phyloP scores from a whole-genome alignment of 176 grass and related monocot genomes.

The Raddia distichophylla region DNA sequence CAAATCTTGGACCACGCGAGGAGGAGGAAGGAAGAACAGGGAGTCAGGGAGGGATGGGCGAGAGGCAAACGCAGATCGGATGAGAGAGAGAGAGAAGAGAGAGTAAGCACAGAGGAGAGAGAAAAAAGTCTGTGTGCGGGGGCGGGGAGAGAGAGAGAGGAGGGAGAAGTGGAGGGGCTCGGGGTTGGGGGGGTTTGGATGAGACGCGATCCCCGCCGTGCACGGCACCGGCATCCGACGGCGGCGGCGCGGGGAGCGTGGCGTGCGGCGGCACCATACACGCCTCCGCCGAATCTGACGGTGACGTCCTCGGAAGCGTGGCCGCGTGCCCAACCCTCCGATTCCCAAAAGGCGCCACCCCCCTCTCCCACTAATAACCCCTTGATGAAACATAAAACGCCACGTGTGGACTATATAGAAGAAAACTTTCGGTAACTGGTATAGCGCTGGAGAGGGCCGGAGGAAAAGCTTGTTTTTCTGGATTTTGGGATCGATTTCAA shows the following conservation, averaged over 20 bases:
- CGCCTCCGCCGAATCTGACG: slow-evolving; percentile 53
- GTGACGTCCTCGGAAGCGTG: slow-evolving; percentile 23
- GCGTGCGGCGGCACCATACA: slow-evolving; percentile 21
- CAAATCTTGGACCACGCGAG: slow-evolving; percentile 35
- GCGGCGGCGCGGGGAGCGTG: slow-evolving; percentile 38
- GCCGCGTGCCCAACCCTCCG: slow-evolving; percentile 42
- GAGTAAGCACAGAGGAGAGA: background rate
- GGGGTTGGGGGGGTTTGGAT: slow-evolving; percentile 18
- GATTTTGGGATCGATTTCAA: too few species aligned
- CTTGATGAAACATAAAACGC: background rate
- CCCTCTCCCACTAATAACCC: background rate
- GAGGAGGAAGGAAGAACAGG: slow-evolving; percentile 1
- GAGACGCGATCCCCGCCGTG: slow-evolving; percentile 40
- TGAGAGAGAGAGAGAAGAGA: background rate
- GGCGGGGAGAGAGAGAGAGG: background rate
- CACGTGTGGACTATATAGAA: background rate
- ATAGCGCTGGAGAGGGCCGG: too few species aligned
- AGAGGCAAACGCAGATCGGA: background rate
- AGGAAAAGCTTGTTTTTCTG: too few species aligned
- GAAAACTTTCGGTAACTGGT: background rate
- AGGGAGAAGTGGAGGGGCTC: slow-evolving; percentile 13
- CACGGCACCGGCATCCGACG: slow-evolving; percentile 42
- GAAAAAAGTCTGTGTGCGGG: slow-evolving; percentile 19
- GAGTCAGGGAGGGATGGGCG: slow-evolving; percentile 22
- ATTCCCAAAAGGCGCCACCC: slow-evolving; percentile 1